These are phyloP conservation scores for Eucalyptus tenuipes DNA, from an alignment of 345 rosid genomes.

Conservation along the genomic window DNA sequence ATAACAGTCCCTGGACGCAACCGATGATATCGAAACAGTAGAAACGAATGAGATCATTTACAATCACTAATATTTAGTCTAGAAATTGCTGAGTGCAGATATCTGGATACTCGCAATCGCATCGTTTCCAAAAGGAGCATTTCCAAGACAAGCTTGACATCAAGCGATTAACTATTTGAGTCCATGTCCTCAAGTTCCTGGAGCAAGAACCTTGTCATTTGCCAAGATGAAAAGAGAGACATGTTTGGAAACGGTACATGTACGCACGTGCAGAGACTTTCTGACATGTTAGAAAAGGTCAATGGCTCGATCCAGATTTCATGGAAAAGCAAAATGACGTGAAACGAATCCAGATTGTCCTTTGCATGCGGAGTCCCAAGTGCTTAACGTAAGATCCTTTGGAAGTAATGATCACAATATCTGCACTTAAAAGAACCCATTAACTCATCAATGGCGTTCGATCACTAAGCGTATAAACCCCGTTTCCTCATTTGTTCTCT, in stretches of 20 bases:
- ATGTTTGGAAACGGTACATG: neutral
- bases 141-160: neutral
- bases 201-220: neutral
- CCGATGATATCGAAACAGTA: neutral
- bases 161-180: too few relatives aligned
- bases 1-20: too few relatives aligned
- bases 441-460: neutral
- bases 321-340: neutral
- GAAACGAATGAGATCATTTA: neutral
- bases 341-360: neutral
- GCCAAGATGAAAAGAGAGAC: neutral
- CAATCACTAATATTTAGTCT: neutral
- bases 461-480: neutral
- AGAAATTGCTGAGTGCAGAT: neutral
- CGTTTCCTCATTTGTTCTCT: neutral
- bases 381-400: neutral
- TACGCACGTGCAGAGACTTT: neutral
- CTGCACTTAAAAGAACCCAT: neutral
- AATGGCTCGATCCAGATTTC: neutral
- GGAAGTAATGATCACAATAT: neutral
- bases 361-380: neutral
- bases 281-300: neutral
- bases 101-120: neutral
- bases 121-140: neutral
- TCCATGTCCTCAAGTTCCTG: neutral